A percentile compares a stretch with the other conserved stretches of the same genome.
Evolutionary conservation across 2,329 filamentous ascomycete species (phyloP).

Genomic region (Emericellopsis cladophorae): DNA sequence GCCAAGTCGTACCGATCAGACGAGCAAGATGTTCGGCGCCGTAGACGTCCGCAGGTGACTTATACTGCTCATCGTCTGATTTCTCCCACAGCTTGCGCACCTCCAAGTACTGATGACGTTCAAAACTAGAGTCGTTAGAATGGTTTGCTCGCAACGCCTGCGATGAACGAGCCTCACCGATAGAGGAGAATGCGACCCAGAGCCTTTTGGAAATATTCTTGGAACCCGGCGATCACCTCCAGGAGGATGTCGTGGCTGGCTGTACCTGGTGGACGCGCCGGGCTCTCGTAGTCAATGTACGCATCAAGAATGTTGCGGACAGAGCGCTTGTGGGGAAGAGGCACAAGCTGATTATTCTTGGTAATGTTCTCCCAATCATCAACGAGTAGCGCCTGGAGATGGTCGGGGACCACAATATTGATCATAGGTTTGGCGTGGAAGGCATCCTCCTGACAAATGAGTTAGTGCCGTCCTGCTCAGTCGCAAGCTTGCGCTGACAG

Average conservation of each 20-base stretch:
- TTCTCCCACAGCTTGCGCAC: conserved; percentile 60
- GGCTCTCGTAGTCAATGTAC: conserved; percentile 60
- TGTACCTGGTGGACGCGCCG: conserved; percentile 50
- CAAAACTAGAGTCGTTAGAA: conserved; percentile 49
- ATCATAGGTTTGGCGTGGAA: conserved; percentile 79
- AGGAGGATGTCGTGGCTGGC: conserved; percentile 76
- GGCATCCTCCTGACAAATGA: conserved; percentile 58
- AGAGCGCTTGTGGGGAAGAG: conserved; percentile 64
- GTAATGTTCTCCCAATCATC: conserved; percentile 99
- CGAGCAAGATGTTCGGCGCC: conserved; percentile 86
- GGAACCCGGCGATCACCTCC: conserved; percentile 75
- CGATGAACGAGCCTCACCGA: conserved; percentile 27
- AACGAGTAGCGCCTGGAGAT: conserved; percentile 82
- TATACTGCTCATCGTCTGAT: conserved; percentile 53
- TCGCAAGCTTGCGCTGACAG: too few species aligned
- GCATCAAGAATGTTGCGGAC: conserved; percentile 70
- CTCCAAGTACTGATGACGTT: conserved; percentile 77
- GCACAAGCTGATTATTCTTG: conserved; percentile 83
- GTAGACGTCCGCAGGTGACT: conserved; percentile 69
- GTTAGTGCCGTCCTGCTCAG: conserved; percentile 8
- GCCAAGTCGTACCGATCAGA: conserved; percentile 58
- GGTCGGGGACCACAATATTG: conserved; percentile 75
- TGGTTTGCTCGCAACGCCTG: background rate
- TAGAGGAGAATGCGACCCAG: conserved; percentile 85
- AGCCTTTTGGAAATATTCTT: conserved; percentile 88